These are phyloP conservation scores for Trichoderma sp. DNA, from an alignment of 2,329 filamentous ascomycete genomes.

Conservation along the genomic window DNA sequence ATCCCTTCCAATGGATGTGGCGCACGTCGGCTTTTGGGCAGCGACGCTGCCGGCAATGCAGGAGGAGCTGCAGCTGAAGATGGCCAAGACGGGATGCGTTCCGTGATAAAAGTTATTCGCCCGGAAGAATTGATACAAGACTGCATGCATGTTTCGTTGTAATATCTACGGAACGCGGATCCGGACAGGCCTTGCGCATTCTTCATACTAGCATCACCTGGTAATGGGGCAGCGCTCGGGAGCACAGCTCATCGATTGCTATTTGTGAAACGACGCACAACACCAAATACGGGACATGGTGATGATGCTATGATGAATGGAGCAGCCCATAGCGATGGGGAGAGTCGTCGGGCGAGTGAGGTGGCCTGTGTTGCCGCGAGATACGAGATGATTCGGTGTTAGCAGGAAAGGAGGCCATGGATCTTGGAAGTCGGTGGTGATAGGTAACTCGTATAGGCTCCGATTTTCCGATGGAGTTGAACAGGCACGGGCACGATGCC, in stretches of 20 bases:
- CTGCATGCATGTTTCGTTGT: not conserved
- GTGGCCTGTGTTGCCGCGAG: not conserved
- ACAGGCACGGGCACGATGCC: not conserved
- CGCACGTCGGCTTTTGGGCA: not conserved
- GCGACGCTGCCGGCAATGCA: not conserved
- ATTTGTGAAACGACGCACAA: slow-evolving; percentile 9
- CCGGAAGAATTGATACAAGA: not conserved
- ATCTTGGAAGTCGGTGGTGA: not conserved
- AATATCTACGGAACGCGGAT: not conserved
- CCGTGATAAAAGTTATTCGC: not conserved
- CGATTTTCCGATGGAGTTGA: not conserved
- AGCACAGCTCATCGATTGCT: not conserved
- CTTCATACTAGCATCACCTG: not conserved
- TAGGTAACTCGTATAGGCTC: too few relatives aligned
- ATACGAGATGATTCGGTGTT: not conserved
- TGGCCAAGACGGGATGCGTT: not conserved
- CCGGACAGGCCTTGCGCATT: not conserved
- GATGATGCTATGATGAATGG: not conserved
- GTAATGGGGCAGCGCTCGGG: not conserved
- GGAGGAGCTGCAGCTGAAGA: slow-evolving; percentile 4
- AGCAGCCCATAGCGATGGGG: not conserved
- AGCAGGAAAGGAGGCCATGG: not conserved
- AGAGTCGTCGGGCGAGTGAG: not conserved
- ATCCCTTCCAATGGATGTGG: slow-evolving; percentile 14
- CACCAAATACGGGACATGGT: not conserved